Conservation (phyloP, 371 early-diverging fungal genomes). For the Coemansia sp. region DNA sequence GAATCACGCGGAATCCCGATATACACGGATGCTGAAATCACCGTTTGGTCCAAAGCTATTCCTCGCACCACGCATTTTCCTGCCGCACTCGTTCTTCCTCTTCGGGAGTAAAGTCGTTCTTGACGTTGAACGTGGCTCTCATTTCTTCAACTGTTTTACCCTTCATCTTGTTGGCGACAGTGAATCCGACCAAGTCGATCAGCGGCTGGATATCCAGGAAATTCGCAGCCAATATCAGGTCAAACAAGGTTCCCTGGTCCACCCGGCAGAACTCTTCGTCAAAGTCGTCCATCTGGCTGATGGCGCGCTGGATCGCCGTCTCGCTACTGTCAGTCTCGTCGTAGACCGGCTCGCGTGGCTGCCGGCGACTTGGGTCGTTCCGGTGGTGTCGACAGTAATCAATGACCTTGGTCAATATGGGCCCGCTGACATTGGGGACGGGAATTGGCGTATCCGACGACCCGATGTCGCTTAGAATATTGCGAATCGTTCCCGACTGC, state of each 20-base stretch:
- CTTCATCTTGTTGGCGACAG: slow-evolving; percentile 90
- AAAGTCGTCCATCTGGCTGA: slow-evolving; percentile 60
- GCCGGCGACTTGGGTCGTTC: slow-evolving; percentile 57
- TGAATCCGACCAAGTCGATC: slow-evolving; percentile 81
- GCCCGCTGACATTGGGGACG: slow-evolving; percentile 84
- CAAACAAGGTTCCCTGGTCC: slow-evolving; percentile 89
- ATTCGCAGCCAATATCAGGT: slow-evolving; percentile 85
- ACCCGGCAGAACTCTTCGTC: slow-evolving; percentile 80
- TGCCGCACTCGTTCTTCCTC: slow-evolving; percentile 66
- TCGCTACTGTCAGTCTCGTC: slow-evolving; percentile 46
- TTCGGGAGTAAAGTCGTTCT: slow-evolving; percentile 85
- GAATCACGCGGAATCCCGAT: no score
- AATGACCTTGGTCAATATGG: slow-evolving; percentile 75
- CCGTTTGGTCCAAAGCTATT: slow-evolving; percentile 1
- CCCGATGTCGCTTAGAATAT: slow-evolving; percentile 79
- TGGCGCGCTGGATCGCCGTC: slow-evolving; percentile 41
- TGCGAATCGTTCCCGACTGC: slow-evolving; percentile 77
- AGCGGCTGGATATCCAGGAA: slow-evolving; percentile 86
- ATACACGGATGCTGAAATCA: no score
- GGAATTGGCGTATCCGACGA: slow-evolving; percentile 66
- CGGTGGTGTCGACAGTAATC: slow-evolving; percentile 84
- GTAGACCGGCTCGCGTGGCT: slow-evolving; percentile 5
- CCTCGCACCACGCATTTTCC: slow-evolving; percentile 44
- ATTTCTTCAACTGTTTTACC: slow-evolving; percentile 85
- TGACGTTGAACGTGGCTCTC: slow-evolving; percentile 77